These are phyloP conservation scores for Calonectria pseudoturangicola DNA, from an alignment of 2,329 filamentous ascomycete genomes.

Conservation along the genomic window DNA sequence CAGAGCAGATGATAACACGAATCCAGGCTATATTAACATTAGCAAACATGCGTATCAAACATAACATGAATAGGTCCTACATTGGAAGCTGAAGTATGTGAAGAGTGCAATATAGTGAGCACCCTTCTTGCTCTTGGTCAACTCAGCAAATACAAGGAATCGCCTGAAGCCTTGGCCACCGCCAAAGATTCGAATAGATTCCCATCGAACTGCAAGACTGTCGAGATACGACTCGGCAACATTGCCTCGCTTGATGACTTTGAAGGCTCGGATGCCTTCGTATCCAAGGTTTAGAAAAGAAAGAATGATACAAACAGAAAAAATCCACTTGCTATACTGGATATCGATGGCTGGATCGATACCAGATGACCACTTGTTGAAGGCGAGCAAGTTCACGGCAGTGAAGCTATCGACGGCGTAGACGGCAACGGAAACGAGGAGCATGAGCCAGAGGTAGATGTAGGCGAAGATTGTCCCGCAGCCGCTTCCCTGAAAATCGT, in stretches of 20 bases:
- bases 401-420: constrained; percentile 95
- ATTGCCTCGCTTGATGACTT: constrained; percentile 88
- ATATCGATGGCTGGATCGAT: constrained; percentile 87
- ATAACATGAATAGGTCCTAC: constrained; percentile 61
- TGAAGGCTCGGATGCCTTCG: constrained; percentile 86
- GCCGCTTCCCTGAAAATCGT: constrained; percentile 89
- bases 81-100: constrained; percentile 86
- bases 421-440: constrained; percentile 86
- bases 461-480: constrained; percentile 88
- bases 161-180: constrained; percentile 87
- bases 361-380: constrained; percentile 90
- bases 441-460: constrained; percentile 87
- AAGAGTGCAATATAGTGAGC: constrained; percentile 93
- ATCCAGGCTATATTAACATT: constrained; percentile 79
- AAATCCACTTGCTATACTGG: constrained; percentile 93
- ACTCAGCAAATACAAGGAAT: constrained; percentile 92
- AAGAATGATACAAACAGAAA: constrained; percentile 91
- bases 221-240: constrained; percentile 95
- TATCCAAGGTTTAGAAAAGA: constrained; percentile 89
- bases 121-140: constrained; percentile 94
- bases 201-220: constrained; percentile 87
- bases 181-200: constrained; percentile 83
- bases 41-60: constrained; percentile 27
- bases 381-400: constrained; percentile 91
- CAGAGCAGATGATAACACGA: constrained; percentile 91